Evolutionary conservation across 2,329 filamentous ascomycete genomes (phyloP).

Genomic region (Phialophora chinensis): DNA sequence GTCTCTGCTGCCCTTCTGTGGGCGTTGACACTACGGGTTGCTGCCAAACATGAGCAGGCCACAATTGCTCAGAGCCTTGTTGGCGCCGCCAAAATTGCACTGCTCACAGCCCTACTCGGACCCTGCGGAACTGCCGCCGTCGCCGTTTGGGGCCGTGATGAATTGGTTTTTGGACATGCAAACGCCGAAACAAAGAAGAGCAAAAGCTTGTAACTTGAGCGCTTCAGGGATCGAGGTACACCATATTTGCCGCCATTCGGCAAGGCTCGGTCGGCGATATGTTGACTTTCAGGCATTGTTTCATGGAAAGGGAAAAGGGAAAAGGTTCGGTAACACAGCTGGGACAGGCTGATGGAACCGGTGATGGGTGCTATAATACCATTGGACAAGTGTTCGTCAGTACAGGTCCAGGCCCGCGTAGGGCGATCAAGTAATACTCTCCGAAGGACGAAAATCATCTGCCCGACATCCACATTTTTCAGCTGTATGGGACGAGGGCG

Average conservation of each 20-base stretch:
- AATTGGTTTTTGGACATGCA: slow-evolving; percentile 48
- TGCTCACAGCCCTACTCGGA: slow-evolving; percentile 49
- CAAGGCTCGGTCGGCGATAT: neutral
- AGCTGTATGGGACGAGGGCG: neutral
- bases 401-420: neutral
- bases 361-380: neutral
- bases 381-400: neutral
- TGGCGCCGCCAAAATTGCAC: slow-evolving; percentile 45
- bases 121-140: slow-evolving; percentile 54
- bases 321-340: neutral
- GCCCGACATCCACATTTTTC: neutral
- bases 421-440: no score
- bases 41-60: slow-evolving; percentile 42
- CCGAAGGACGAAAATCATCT: neutral
- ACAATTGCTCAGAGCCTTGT: slow-evolving; percentile 40
- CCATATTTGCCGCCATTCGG: neutral
- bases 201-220: slow-evolving; percentile 4
- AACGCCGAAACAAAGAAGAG: slow-evolving; percentile 44
- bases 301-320: neutral
- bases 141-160: slow-evolving; percentile 59
- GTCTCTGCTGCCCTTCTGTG: slow-evolving; percentile 53
- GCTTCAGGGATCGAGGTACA: neutral
- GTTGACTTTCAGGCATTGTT: neutral
- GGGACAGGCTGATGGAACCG: neutral
- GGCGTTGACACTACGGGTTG: slow-evolving; percentile 49